Evolutionary conservation across 2,329 filamentous ascomycete species (phyloP).

Genomic region (Lecanicillium sp.): DNA sequence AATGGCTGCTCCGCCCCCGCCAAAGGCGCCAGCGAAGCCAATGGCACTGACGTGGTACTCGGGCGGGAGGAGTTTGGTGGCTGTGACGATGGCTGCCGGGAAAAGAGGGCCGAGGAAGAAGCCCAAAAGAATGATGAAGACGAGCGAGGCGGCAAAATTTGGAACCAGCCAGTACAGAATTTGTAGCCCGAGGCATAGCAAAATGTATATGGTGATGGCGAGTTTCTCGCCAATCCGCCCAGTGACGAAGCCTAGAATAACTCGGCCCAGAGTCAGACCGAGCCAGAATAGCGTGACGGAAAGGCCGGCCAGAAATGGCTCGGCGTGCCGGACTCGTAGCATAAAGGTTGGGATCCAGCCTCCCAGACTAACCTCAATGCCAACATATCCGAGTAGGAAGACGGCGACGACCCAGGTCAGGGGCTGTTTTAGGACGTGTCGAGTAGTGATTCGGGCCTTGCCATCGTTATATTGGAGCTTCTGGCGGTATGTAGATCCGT

Average conservation of each 20-base stretch:
- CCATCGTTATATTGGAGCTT: conserved; percentile 22
- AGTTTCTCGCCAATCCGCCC: conserved; percentile 66
- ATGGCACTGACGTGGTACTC: conserved; percentile 74
- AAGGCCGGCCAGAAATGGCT: conserved; percentile 66
- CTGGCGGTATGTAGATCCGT: conserved; percentile 49
- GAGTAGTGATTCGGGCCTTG: conserved; percentile 39
- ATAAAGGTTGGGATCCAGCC: conserved; percentile 84
- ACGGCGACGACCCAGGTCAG: conserved; percentile 67
- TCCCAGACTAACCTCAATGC: conserved; percentile 67
- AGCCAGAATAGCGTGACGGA: conserved; percentile 79
- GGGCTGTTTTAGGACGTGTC: conserved; percentile 38
- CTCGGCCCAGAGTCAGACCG: conserved; percentile 67
- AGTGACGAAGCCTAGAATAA: conserved; percentile 71
- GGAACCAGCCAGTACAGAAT: conserved; percentile 79
- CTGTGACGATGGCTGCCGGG: conserved; percentile 65
- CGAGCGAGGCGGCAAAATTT: conserved; percentile 64
- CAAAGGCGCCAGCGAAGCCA: conserved; percentile 73
- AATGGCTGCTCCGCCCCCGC: conserved; percentile 64
- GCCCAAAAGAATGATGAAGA: conserved; percentile 66
- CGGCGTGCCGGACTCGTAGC: conserved; percentile 66
- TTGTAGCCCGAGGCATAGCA: conserved; percentile 56
- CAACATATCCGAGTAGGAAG: conserved; percentile 75
- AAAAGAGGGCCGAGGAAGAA: conserved; percentile 79
- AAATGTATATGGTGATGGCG: conserved; percentile 57
- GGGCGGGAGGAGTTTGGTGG: conserved; percentile 66